A percentile compares a stretch with the other conserved stretches of the same genome.
phyloP scores from a whole-genome alignment of 2,329 filamentous ascomycete species.

The Pyrenophora teres region DNA sequence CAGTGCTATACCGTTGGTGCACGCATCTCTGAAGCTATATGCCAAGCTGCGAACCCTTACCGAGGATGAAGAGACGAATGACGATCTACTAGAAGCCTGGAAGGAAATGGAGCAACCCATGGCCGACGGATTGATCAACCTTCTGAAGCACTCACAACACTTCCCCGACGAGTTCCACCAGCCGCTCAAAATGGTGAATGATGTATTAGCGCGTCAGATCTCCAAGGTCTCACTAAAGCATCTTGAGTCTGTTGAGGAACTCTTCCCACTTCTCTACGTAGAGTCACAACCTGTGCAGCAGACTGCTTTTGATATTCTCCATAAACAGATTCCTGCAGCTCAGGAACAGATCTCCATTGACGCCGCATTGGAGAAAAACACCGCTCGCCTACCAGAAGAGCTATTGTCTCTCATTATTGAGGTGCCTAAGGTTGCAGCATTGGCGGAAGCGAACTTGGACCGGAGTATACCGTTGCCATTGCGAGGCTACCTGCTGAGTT shows the following conservation, averaged over 20 bases:
- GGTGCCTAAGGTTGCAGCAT: conserved; percentile 70
- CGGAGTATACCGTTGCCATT: conserved; percentile 69
- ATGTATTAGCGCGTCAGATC: conserved; percentile 72
- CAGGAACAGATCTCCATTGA: conserved; percentile 87
- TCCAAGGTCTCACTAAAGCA: conserved; percentile 65
- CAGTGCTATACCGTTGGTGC: conserved; percentile 61
- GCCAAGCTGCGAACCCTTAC: conserved; percentile 64
- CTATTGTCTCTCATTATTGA: conserved; percentile 82
- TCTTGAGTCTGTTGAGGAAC: conserved; percentile 66
- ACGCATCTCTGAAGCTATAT: conserved; percentile 75
- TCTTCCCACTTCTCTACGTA: conserved; percentile 78
- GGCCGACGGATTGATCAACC: conserved; percentile 62
- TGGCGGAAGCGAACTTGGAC: conserved; percentile 68
- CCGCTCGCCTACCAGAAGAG: conserved; percentile 78
- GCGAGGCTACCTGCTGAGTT: conserved; percentile 82
- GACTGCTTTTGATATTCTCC: conserved; percentile 78
- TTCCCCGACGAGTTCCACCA: conserved; percentile 62
- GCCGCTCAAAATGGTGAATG: conserved; percentile 75
- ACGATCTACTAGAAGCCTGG: conserved; percentile 80
- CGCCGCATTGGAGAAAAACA: conserved; percentile 70
- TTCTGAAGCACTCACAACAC: conserved; percentile 63
- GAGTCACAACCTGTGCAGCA: conserved; percentile 76
- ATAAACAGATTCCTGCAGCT: conserved; percentile 73
- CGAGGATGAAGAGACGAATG: conserved; percentile 69
- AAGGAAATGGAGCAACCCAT: conserved; percentile 62